Base-by-base conservation (phyloP, 164 flowering plant species). In the Piper betle region DNA sequence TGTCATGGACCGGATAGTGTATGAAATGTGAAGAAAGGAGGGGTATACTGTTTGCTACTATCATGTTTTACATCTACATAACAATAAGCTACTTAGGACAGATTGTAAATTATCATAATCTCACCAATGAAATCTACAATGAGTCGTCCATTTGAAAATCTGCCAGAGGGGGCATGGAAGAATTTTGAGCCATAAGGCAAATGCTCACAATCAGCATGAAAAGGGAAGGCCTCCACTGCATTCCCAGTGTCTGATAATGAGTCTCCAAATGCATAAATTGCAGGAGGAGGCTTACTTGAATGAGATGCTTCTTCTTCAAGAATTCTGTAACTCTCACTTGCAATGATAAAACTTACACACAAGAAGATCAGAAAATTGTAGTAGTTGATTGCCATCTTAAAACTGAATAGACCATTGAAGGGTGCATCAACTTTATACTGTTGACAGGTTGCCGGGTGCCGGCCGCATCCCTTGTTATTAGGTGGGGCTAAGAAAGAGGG, bases 191-290 rank as follows among this genome's bases (percentile, higher is more conserved):
- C 84, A 53, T 75, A 59, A n/a, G 87, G 84, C 0, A 74, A 72
- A 33, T 57, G 58, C 1, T 79, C 76, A 46, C 71, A 74, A 4
- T 75, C 81, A 15, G 66, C 66, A 6, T 41, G 11, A 16, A 63
- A 63, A 38, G 66, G 66, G 46, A 79, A 82, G 0, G 69, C 82
- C 0, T 82, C 87, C 2, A 83, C 71, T 3, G 70, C 20, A 33
- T 81, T 81, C 2, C 87, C 87, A 6, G 87, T 82, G 68, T 82
- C 86, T 6, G 82, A 78, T 41, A 78, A 75, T 0, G 86, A 82
- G 71, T 82, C 86, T 0, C 86, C 86, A 60, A 82, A 82, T 76
- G 78, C 79, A 62, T 76, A 80, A 3, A 82, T 53, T 4, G 69
- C 69, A 18, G 69, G 60, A 13, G 66, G 65, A 39, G 65, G 46